Evolutionary conservation across 2,329 filamentous ascomycete genomes (phyloP).

Genomic region (Diaporthe caulivora): DNA sequence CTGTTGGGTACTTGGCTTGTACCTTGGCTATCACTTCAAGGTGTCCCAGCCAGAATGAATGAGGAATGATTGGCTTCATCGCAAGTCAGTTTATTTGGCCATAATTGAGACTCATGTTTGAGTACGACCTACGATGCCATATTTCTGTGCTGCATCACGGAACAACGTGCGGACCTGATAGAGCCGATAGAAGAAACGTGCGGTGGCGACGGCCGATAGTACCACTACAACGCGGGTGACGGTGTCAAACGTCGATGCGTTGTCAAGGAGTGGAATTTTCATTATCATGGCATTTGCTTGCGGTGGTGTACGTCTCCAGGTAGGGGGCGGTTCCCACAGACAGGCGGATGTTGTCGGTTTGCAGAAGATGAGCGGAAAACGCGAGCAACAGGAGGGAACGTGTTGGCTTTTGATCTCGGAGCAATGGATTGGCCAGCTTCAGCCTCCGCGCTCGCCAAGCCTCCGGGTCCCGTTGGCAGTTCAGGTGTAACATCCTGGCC

Average conservation of each 20-base stretch:
- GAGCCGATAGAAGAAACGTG: slow-evolving; percentile 45
- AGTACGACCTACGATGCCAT: slow-evolving; percentile 46
- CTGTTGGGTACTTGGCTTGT: slow-evolving; percentile 46
- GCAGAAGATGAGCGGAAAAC: background rate
- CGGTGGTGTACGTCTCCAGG: background rate
- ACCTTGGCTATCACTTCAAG: slow-evolving; percentile 45
- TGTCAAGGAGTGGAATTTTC: background rate
- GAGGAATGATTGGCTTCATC: slow-evolving; percentile 49
- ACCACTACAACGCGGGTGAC: background rate
- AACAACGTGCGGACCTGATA: slow-evolving; percentile 46
- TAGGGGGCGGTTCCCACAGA: background rate
- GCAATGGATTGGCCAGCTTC: background rate
- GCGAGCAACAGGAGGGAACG: background rate
- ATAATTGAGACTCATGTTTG: background rate
- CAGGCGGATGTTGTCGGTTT: background rate
- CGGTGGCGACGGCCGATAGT: slow-evolving; percentile 35
- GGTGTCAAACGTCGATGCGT: slow-evolving; percentile 1
- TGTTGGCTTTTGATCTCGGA: background rate
- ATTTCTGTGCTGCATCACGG: slow-evolving; percentile 42
- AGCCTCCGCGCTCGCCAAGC: background rate
- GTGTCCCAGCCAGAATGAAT: slow-evolving; percentile 51
- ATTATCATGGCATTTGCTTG: background rate
- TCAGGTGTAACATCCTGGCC: background rate
- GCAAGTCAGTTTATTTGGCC: background rate
- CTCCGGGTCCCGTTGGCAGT: background rate